Evolutionary conservation across 2,329 filamentous ascomycete genomes (phyloP).

Genomic region (Aureobasidium sp.): DNA sequence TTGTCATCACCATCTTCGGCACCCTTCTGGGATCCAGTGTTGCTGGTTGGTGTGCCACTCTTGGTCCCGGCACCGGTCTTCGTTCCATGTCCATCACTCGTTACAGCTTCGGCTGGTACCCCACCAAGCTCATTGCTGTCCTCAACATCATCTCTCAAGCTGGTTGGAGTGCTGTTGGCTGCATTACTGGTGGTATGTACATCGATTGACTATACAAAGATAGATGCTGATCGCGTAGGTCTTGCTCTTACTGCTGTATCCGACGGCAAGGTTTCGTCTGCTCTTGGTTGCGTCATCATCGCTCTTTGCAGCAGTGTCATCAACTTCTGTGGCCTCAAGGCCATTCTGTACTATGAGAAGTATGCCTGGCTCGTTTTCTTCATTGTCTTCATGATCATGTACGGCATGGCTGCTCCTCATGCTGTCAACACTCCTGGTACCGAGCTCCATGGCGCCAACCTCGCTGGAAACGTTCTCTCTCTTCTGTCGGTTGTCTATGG

Average conservation of each 20-base stretch:
- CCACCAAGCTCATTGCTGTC: conserved; percentile 41
- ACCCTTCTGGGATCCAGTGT: conserved; percentile 28
- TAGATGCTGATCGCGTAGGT: conserved; percentile 9
- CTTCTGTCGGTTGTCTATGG: conserved; percentile 34
- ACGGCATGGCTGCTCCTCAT: conserved; percentile 40
- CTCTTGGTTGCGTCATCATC: conserved; percentile 39
- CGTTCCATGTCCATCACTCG: conserved; percentile 40
- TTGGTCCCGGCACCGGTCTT: conserved; percentile 31
- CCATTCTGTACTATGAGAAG: conserved; percentile 43
- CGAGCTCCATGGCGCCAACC: conserved; percentile 24
- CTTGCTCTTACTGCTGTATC: conserved; percentile 36
- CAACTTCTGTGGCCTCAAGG: conserved; percentile 35
- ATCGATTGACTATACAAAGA: neutral
- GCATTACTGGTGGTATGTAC: conserved; percentile 34
- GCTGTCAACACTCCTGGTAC: conserved; percentile 33
- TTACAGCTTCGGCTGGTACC: conserved; percentile 46
- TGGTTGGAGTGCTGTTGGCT: conserved; percentile 37
- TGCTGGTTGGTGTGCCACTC: conserved; percentile 29
- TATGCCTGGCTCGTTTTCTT: conserved; percentile 45
- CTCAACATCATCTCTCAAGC: conserved; percentile 43
- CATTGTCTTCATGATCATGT: conserved; percentile 42
- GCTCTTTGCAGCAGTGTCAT: conserved; percentile 33
- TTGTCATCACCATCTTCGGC: conserved; percentile 27
- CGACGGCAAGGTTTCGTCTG: conserved; percentile 37
- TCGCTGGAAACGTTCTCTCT: conserved; percentile 25